phyloP scores from a whole-genome alignment of 495 filamentous ascomycete genomes.

The Xylona heveae region DNA sequence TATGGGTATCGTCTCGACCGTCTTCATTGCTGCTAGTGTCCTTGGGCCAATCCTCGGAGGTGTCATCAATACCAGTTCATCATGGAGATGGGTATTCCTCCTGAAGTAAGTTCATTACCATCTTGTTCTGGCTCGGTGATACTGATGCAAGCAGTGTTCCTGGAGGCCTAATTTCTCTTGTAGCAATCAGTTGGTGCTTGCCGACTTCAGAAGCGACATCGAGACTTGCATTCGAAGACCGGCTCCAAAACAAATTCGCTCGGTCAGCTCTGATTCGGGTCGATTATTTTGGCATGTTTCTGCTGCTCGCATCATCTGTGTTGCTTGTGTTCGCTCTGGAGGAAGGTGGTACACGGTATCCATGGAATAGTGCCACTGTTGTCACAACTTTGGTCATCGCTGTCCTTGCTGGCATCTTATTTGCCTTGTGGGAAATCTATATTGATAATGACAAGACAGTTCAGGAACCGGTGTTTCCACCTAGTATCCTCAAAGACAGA shows the following conservation, averaged over 20 bases:
- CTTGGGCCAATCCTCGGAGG: constrained; percentile 25
- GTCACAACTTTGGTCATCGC: background rate
- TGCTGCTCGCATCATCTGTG: constrained; percentile 4
- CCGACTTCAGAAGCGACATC: no score
- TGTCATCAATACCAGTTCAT: constrained; percentile 10
- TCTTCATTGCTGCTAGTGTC: constrained; percentile 22
- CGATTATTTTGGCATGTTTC: constrained; percentile 5
- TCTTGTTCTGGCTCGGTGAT: constrained; percentile 2
- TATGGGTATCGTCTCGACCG: constrained; percentile 23
- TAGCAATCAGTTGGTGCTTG: no score
- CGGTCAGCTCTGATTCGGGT: no score
- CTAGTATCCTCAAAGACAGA: background rate
- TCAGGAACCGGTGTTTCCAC: background rate
- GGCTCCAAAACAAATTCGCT: constrained; percentile 3
- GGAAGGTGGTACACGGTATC: constrained; percentile 4
- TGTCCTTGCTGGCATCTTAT: background rate
- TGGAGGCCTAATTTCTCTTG: constrained; percentile 1
- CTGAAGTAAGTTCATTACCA: constrained; percentile 4
- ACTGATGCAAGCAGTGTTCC: constrained; percentile 1
- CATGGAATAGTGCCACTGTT: constrained; percentile 3
- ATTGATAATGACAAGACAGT: no score
- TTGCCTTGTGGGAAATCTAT: background rate
- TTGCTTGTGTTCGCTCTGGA: constrained; percentile 4
- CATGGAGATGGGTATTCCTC: constrained; percentile 5
- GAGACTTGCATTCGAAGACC: no score